Percentiles rank a stretch among this genome's conserved stretches.
Conservation (phyloP, 1,284 basidiomycete species). For the Trametes versicolor region DNA sequence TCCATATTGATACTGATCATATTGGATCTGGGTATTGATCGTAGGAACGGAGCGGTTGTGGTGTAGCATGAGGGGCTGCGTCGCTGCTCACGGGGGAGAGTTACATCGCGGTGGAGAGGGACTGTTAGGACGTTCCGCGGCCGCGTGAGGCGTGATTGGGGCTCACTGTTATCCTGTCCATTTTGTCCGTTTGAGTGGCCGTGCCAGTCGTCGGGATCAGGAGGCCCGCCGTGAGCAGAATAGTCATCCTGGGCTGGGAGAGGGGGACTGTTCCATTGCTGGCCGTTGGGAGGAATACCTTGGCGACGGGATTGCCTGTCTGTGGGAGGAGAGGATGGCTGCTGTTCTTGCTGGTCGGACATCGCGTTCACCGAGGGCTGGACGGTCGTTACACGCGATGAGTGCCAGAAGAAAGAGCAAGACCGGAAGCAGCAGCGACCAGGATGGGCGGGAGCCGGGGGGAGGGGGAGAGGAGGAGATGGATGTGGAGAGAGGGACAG, state of each 20-base stretch:
- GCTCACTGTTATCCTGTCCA: slow-evolving; percentile 36
- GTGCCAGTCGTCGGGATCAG: slow-evolving; percentile 20
- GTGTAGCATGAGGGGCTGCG: slow-evolving; percentile 37
- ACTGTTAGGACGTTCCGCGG: slow-evolving; percentile 19
- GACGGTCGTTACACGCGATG: slow-evolving; percentile 2
- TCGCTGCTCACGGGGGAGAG: slow-evolving; percentile 24
- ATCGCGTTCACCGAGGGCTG: slow-evolving; percentile 19
- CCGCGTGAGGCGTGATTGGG: slow-evolving; percentile 11
- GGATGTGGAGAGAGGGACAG: not conserved
- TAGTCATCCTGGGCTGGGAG: slow-evolving; percentile 22
- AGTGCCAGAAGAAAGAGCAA: not conserved
- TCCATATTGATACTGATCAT: slow-evolving; percentile 47
- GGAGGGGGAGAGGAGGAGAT: slow-evolving; percentile 3
- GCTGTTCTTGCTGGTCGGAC: slow-evolving; percentile 32
- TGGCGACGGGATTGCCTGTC: slow-evolving; percentile 36
- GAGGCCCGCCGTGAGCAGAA: slow-evolving; percentile 8
- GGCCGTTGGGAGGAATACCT: slow-evolving; percentile 30
- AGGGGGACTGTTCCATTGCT: slow-evolving; percentile 29
- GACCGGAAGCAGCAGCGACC: not conserved
- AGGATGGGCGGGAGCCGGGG: not conserved
- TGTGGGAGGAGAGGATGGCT: slow-evolving; percentile 26
- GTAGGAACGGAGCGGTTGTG: slow-evolving; percentile 53
- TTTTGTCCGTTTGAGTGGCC: slow-evolving; percentile 20
- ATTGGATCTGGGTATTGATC: slow-evolving; percentile 49
- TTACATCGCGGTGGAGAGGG: slow-evolving; percentile 16